These are phyloP conservation scores for Alternaria sp. DNA, from an alignment of 2,329 filamentous ascomycete species.

Conservation along the genomic window DNA sequence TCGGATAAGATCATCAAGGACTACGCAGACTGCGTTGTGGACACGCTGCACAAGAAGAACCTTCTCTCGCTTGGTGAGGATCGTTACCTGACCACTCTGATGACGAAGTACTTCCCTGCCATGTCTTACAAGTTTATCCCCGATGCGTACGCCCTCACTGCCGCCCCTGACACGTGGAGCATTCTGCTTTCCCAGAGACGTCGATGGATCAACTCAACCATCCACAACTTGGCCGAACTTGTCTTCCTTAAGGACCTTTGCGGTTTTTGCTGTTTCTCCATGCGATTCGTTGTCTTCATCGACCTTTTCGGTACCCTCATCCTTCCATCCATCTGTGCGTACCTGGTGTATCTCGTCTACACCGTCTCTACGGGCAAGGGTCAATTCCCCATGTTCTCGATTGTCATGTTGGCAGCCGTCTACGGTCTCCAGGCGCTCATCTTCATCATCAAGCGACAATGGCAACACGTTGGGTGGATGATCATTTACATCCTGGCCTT, in stretches of 20 bases:
- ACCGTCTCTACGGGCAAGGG: conserved; percentile 72
- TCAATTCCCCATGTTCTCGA: conserved; percentile 84
- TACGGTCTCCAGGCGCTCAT: conserved; percentile 97
- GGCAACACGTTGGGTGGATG: conserved; percentile 99
- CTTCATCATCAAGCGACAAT: conserved; percentile 95
- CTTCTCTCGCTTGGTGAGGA: conserved; percentile 92
- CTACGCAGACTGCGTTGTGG: conserved; percentile 87
- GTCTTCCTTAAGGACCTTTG: conserved; percentile 92
- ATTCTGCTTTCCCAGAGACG: conserved; percentile 96
- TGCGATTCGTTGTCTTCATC: conserved; percentile 95
- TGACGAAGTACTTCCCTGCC: conserved; percentile 95
- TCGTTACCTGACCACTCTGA: conserved; percentile 94
- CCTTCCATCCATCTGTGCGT: conserved; percentile 86
- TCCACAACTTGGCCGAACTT: conserved; percentile 94
- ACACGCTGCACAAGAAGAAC: conserved; percentile 96
- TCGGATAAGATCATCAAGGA: conserved; percentile 87
- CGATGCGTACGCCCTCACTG: conserved; percentile 91
- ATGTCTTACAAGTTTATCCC: conserved; percentile 98
- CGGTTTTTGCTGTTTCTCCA: conserved; percentile 98
- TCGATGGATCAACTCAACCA: conserved; percentile 99
- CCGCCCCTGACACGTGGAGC: conserved; percentile 92
- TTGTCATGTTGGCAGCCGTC: conserved; percentile 87
- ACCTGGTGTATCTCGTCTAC: conserved; percentile 90
- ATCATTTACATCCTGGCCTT: conserved; percentile 97
- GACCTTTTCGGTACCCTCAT: conserved; percentile 94